Percentiles rank a stretch among this genome's conserved stretches.
These are phyloP conservation scores for Colletotrichum camelliae DNA, from an alignment of 2,329 filamentous ascomycete genomes.

Conservation along the genomic window DNA sequence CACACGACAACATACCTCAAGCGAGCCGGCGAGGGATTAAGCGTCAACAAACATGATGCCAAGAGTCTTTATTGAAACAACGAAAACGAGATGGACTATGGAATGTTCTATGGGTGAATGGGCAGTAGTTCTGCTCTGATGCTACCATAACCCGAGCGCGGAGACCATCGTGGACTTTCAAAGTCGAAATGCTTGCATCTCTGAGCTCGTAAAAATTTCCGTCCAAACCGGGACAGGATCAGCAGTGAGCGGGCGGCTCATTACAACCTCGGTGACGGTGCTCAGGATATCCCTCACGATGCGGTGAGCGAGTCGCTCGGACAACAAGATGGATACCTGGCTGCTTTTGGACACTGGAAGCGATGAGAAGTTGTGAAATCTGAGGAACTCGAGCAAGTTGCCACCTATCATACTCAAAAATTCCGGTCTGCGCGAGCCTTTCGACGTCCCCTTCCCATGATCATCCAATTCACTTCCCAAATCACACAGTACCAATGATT, in stretches of 20 bases:
- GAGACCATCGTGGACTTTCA: background rate
- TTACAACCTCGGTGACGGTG: background rate
- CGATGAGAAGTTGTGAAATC: fast-evolving
- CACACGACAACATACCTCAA: background rate
- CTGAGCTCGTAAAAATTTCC: background rate
- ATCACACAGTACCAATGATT: fast-evolving
- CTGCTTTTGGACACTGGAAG: background rate
- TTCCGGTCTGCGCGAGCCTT: background rate
- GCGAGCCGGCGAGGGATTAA: background rate
- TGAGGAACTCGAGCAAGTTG: background rate
- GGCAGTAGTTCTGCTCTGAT: fast-evolving
- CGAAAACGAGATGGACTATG: background rate
- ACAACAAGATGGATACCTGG: background rate
- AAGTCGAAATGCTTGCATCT: background rate
- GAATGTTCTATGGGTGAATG: background rate
- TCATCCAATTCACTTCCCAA: background rate
- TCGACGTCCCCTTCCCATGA: background rate
- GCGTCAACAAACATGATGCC: background rate
- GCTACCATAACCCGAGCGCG: fast-evolving
- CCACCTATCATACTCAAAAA: background rate
- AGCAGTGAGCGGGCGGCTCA: background rate
- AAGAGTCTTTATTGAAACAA: background rate
- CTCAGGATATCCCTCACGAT: background rate
- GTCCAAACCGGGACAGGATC: background rate
- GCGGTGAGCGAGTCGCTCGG: background rate